Evolutionary conservation across 805 yeast genomes (phyloP), one percentile per base, ranked within the genome.

Genomic region (Saccharomyces mikatae): DNA sequence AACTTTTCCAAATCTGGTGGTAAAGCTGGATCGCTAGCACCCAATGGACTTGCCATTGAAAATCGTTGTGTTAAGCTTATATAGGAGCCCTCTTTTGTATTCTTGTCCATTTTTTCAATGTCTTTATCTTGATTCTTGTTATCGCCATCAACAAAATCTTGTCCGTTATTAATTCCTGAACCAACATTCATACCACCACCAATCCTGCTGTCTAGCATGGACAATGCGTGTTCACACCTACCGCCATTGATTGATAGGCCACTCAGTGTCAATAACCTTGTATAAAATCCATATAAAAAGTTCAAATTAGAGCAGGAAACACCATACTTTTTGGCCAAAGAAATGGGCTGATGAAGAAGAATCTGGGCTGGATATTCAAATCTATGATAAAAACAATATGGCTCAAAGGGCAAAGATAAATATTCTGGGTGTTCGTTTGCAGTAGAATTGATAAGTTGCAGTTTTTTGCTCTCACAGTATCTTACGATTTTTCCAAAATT

Each of bases 321-420:
- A 10, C 56, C 54, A 52, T 60, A 66, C 41, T 51, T 59, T 26
- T 59, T 61, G 2, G 68, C 69, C 29, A 69, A 50, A 4, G 55
- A 29, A 11, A 67, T 57, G 2, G 70, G 66, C 52, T 68, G 72
- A 21, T 61, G 57, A 11, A 69, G 54, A 29, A 69, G 52, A 6
- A 69, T 56, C 41, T 68, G 64, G 2, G 68, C 68, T 2, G 73
- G 73, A 56, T 59, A 68, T 51, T 66, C 71, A 41, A 67, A 60
- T 36, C 65, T 60, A 41, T 69, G 70, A 47, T 65, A 67, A 52
- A 68, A 69, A 54, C 70, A 69, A 53, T 69, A 69, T n/a, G 70
- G 60, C 57, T 69, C 73, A 58, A 68, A 69, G 14, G 71, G 66
- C 24, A 69, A 47, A 1, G 69, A 59, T 47, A 69, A 56, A 58